phyloP scores from a whole-genome alignment of 2,329 filamentous ascomycete species.

The Juglanconis oblonga region DNA sequence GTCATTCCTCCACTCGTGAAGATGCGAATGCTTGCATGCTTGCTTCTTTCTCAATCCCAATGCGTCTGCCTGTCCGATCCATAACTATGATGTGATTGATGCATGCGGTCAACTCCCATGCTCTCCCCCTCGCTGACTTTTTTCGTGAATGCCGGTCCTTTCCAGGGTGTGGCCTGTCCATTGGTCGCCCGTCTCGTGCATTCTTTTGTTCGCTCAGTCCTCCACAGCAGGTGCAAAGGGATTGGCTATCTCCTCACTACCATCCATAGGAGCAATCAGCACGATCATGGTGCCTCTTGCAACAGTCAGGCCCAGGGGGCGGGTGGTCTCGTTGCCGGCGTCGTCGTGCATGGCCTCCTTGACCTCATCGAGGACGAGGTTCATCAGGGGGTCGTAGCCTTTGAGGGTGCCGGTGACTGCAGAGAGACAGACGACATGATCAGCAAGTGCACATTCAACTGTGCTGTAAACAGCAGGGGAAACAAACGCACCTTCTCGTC shows the following conservation, averaged over 20 bases:
- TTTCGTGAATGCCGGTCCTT: not conserved
- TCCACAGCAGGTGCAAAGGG: conserved; percentile 80
- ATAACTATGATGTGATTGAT: not conserved
- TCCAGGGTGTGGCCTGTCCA: not conserved
- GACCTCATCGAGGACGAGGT: conserved; percentile 91
- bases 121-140: not conserved
- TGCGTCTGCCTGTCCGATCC: not conserved
- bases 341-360: conserved; percentile 90
- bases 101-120: not conserved
- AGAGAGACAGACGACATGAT: not conserved
- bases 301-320: conserved; percentile 81
- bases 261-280: conserved; percentile 87
- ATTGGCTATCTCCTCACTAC: conserved; percentile 93
- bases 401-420: conserved; percentile 85
- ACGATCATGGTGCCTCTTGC: conserved; percentile 90
- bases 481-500: conserved; percentile 69
- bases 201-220: conserved; percentile 35
- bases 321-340: conserved; percentile 80
- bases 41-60: not conserved
- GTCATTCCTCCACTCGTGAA: not conserved
- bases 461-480: no score
- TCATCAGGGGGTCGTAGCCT: conserved; percentile 97
- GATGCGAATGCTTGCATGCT: not conserved
- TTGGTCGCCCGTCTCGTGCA: not conserved
- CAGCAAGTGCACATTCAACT: not conserved